phyloP scores from a whole-genome alignment of 2,329 filamentous ascomycete species.

The Cladophialophora immunda region DNA sequence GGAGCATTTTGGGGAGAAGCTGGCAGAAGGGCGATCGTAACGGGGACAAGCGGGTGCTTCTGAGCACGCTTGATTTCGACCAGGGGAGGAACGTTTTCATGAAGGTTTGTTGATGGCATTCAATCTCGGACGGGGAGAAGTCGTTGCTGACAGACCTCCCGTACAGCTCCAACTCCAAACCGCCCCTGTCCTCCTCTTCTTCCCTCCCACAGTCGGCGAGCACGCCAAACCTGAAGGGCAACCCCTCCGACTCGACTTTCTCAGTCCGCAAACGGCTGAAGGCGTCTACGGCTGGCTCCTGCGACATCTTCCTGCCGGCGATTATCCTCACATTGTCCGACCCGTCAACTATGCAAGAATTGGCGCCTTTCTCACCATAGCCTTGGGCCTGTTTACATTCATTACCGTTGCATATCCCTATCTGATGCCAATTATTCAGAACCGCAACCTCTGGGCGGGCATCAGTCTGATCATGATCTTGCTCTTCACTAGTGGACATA shows the following conservation, averaged over 20 bases:
- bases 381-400: conserved; percentile 74
- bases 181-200: conserved; percentile 87
- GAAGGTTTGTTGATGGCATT: conserved; percentile 64
- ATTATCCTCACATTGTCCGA: conserved; percentile 74
- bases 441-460: conserved; percentile 92
- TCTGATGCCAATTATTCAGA: conserved; percentile 81
- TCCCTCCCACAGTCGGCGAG: conserved; percentile 83
- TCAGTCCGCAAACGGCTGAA: conserved; percentile 78
- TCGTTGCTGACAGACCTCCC: not conserved
- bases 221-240: conserved; percentile 74
- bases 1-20: conserved; percentile 83
- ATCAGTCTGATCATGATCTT: conserved; percentile 88
- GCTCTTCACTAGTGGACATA: conserved; percentile 93
- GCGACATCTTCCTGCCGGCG: conserved; percentile 77
- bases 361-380: conserved; percentile 70
- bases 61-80: conserved; percentile 85
- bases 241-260: conserved; percentile 86
- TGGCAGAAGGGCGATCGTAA: conserved; percentile 87
- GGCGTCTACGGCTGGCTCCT: conserved; percentile 79
- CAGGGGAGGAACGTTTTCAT: conserved; percentile 87
- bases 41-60: conserved; percentile 76
- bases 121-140: not conserved
- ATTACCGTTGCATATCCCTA: conserved; percentile 78
- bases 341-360: conserved; percentile 88
- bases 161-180: conserved; percentile 88